phyloP scores from a whole-genome alignment of 2,329 filamentous ascomycete species.

The Aspergillus puulaauensis region DNA sequence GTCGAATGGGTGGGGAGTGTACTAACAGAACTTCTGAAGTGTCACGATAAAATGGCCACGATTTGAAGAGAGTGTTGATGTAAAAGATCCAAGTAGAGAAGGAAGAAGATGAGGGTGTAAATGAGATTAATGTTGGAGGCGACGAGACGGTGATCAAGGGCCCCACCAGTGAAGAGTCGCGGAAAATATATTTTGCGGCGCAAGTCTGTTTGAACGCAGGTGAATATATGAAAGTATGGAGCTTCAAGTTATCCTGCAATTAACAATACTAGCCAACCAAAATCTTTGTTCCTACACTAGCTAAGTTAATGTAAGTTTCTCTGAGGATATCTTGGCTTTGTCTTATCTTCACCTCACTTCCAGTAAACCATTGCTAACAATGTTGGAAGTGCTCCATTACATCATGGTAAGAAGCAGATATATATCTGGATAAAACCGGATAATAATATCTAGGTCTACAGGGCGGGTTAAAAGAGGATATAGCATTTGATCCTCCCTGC shows the following conservation, averaged over 20 bases:
- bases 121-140: conserved; percentile 8
- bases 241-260: neutral
- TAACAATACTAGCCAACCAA: neutral
- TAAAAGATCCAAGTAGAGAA: conserved; percentile 10
- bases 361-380: neutral
- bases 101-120: conserved; percentile 15
- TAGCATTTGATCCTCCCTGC: conserved; percentile 75
- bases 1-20: neutral
- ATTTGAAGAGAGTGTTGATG: neutral
- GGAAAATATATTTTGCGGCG: conserved; percentile 42
- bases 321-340: neutral
- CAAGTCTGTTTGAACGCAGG: conserved; percentile 6
- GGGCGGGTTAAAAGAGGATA: conserved; percentile 62
- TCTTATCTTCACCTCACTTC: neutral
- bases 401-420: conserved; percentile 27
- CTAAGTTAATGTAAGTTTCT: neutral
- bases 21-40: neutral
- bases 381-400: conserved; percentile 14
- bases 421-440: conserved; percentile 2
- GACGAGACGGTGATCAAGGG: conserved; percentile 22
- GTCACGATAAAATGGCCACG: neutral
- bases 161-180: conserved; percentile 32
- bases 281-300: neutral
- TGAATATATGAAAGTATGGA: neutral
- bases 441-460: conserved; percentile 15